Base-by-base conservation (phyloP, 192 early-diverging fungal genomes). In the Entomortierella beljakovae region DNA sequence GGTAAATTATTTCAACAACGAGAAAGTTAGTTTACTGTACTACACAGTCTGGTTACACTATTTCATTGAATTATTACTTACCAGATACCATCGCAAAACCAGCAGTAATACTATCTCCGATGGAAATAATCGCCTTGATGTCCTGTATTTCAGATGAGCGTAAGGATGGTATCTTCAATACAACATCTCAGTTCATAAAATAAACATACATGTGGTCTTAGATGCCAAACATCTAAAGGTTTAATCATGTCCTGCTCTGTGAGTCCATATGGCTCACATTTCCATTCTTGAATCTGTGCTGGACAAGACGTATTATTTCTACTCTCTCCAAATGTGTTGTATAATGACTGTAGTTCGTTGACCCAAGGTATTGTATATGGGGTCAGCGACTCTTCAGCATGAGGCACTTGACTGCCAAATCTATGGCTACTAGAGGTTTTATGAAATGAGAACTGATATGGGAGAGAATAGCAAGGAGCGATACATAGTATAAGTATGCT, bases 31-130 rank as follows among this genome's bases (percentile, higher is more conserved):
- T n/a, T n/a, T n/a, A n/a, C n/a, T n/a, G n/a, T n/a, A n/a, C n/a
- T n/a, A n/a, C n/a, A n/a, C n/a, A n/a, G n/a, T n/a, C n/a, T n/a
- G n/a, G 57, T 42, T 43, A 43, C 57, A 60, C 57, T 23, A 6
- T n/a, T 31, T 31, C 13, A 16, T 22, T 32, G 37, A 61, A 3
- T 38, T 2, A 59, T 22, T 1, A 0, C 37, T 34, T 81, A 83
- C 83, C 83, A 50, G 86, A 84, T 13, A 80, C 22, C 84, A 86
- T 84, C 29, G 83, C 87, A 50, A 88, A 88, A 34, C 87, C 87
- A n/a, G 87, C 87, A 18, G 83, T 71, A 35, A 88, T 86, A 29
- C 83, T 84, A 54, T 88, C 87, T 26, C 87, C 87, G 10, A 88
- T 68, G 20, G 83, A 80, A 18, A 83, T 71, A 25, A 88, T 77